A percentile compares a stretch with the other conserved stretches of the same genome.
Conservation (phyloP, 2,329 filamentous ascomycete species). For the Paraphoma sp. region DNA sequence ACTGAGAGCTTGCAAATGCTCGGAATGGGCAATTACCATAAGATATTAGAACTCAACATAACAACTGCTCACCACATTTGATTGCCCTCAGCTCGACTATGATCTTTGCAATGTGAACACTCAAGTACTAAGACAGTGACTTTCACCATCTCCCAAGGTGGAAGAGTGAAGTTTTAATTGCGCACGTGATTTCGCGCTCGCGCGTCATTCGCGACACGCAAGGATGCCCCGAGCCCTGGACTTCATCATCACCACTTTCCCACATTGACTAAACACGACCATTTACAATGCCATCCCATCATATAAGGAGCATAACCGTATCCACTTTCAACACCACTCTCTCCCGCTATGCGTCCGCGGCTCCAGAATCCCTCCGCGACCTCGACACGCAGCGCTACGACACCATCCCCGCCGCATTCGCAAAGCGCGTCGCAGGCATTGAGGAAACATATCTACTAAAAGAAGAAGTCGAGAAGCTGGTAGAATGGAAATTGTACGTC, state of each 20-base stretch:
- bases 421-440: constrained; percentile 7
- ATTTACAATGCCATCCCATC: constrained; percentile 1
- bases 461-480: constrained; percentile 40
- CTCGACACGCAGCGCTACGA: constrained; percentile 44
- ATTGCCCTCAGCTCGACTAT: too few relatives aligned
- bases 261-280: neutral
- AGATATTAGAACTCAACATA: too few relatives aligned
- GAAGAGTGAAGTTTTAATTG: neutral
- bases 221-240: neutral
- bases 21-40: too few relatives aligned
- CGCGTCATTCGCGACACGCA: neutral
- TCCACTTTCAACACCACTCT: constrained; percentile 27
- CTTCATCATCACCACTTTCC: neutral
- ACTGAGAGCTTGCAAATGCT: too few relatives aligned
- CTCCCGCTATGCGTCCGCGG: constrained; percentile 31
- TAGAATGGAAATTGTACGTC: constrained; percentile 50
- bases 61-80: too few relatives aligned
- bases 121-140: too few relatives aligned
- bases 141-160: too few relatives aligned
- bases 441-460: constrained; percentile 27
- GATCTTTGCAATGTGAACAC: too few relatives aligned
- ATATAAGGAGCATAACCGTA: constrained; percentile 22
- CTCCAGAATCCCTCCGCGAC: constrained; percentile 34
- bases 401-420: constrained; percentile 31
- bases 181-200: neutral